Evolutionary conservation across 305 asterid genomes (phyloP).

Genomic region (Caryopteris hybrid): DNA sequence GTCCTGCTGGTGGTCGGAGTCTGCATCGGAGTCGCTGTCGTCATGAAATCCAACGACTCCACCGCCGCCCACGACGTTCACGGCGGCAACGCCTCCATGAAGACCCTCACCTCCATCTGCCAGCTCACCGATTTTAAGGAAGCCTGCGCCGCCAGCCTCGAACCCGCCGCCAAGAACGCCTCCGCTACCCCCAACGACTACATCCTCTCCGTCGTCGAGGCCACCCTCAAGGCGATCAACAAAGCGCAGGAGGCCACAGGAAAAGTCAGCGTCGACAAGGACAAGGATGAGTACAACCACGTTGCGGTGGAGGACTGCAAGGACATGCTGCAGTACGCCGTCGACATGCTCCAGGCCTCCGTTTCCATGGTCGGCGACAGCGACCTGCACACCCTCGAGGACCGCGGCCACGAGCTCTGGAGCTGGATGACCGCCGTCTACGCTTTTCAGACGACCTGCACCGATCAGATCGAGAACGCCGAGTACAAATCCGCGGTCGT

Average conservation of each 20-base stretch:
- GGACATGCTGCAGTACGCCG: slow-evolving; percentile 39
- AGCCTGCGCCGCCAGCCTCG: slow-evolving; percentile 41
- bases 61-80: background rate
- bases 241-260: slow-evolving; percentile 27
- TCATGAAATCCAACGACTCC: slow-evolving; percentile 17
- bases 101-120: slow-evolving; percentile 47
- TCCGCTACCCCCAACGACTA: slow-evolving; percentile 54
- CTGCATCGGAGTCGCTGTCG: slow-evolving; percentile 36
- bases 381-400: slow-evolving; percentile 30
- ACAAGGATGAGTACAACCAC: slow-evolving; percentile 31
- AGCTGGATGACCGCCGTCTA: slow-evolving; percentile 58
- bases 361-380: slow-evolving; percentile 26
- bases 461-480: slow-evolving; percentile 36
- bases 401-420: slow-evolving; percentile 39
- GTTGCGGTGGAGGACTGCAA: slow-evolving; percentile 57
- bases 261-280: slow-evolving; percentile 26
- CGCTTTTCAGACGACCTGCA: slow-evolving; percentile 42
- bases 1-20: slow-evolving; percentile 39
- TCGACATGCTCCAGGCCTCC: slow-evolving; percentile 38
- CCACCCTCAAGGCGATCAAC: slow-evolving; percentile 33
- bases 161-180: slow-evolving; percentile 35
- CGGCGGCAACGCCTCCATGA: slow-evolving; percentile 25
- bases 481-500: slow-evolving; percentile 35
- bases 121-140: slow-evolving; percentile 43
- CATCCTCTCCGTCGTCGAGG: slow-evolving; percentile 37